Evolutionary conservation across 1,284 basidiomycete genomes (phyloP), one percentile per base, ranked within the genome.

Genomic region (Moesziomyces globuligerus): DNA sequence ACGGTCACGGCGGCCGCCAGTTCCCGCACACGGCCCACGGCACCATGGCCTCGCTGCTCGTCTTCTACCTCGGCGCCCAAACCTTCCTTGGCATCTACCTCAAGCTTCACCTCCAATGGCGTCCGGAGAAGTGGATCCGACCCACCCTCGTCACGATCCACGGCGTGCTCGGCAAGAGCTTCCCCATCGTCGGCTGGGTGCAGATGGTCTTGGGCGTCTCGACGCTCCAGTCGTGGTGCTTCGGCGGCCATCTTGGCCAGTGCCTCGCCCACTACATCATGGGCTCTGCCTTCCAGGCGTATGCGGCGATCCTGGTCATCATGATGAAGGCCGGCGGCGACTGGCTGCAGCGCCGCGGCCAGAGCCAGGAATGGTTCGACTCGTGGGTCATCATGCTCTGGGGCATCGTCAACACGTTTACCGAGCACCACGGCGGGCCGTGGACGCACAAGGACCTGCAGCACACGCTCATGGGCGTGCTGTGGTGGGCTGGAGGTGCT

Each of bases 371-470:
- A 79, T 94, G 89, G 88, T 90, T 92, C 86, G 94, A 96, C 83
- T 91, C 89, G 15, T 90, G 89, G 86, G 89, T 95, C 17, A 95
- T 96, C 66, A 90, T 89, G 83, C 84, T 90, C 28, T 95, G 93
- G 93, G 83, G 86, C 7, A 84, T 85, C 48, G 90, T 97, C 57
- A 97, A 97, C 76, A 94, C 94, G 0, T 96, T 97, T 80, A 96
- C 94, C 1, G 92, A 95, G 79, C 80, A 80, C 29, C 73, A 75
- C 7, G 76, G 79, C 17, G 78, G 74, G 8, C 70, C 74, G 1
- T 78, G 77, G 79, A 91, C 91, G 9, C 90, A 90, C 67, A 94
- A 95, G 83, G 92, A 96, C 80, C 90, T 95, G 90, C 93, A 96
- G 78, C 93, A 96, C 82, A 94, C 92, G 90, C 84, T 83, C 18